Base-by-base conservation (phyloP, 2,329 filamentous ascomycete species). In the Diplodia seriata region DNA sequence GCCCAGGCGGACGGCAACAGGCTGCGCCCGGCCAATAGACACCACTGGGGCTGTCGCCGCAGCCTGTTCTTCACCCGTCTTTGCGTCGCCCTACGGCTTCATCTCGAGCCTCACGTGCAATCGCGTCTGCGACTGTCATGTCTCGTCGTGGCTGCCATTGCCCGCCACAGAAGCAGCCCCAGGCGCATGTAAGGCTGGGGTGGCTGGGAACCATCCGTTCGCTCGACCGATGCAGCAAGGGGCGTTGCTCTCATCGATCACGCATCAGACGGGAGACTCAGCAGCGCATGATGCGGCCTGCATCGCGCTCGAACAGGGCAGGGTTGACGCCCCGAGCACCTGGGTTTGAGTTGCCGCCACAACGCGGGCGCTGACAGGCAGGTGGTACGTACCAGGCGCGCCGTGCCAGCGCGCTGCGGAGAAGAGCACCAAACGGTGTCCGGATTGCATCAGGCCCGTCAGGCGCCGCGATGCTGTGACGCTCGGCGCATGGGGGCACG, bases 31-130 rank as follows among this genome's bases (percentile, higher is more conserved):
- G 36, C 55, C 55, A 59, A 59, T 59, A 12, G 55, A 29, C 23
- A 33, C 12, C 20, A 23, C 55, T 18, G 12, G 31, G 26, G 38
- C 55, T 18, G 57, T 23, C 26, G 43, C 43, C 40, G 26, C 40
- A 50, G 49, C 31, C 47, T 50, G 50, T 63, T 63, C 59, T 63
- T 50, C 59, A 51, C 47, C 59, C 47, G 47, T 36, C 18, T 15
- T 36, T 26, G 40, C 31, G 40, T 18, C 11, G 40, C 57, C 20
- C 40, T 23, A 61, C n/a, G 40, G 40, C 12, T 15, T 23, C 26
- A 33, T 8, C 14, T 9, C 56, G 7, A 36, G 18, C 31, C 31
- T 33, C 7, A 26, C 23, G 23, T 26, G 23, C 23, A 26, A 33
- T 33, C 31, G 31, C 31, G 31, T 33, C 11, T 36, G 33, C 33